Evolutionary conservation across 2,329 filamentous ascomycete genomes (phyloP), one percentile per base, ranked within the genome.

Genomic region (Macrophomina phaseolina): DNA sequence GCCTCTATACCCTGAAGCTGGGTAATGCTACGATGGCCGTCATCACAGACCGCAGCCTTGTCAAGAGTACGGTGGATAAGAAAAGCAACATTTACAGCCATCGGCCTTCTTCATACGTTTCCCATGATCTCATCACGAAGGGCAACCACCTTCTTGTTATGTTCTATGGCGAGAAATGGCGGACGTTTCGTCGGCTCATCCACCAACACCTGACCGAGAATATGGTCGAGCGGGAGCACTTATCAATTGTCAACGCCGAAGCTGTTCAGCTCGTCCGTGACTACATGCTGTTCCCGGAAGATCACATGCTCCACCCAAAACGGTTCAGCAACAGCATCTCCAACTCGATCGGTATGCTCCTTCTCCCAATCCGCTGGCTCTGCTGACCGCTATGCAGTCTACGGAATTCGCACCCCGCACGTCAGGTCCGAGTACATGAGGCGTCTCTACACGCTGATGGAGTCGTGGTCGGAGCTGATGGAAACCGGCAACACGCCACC

Each of bases 261-360:
- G 80, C 79, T 0, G 73, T 74, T 2, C 83, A 85, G 71, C 79
- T 85, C 76, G 67, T 85, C 4, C 70, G 74, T 9, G 84, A 86
- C 68, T 81, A 81, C 68, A 67, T 81, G 16, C 53, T 75, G 0
- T 66, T 73, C 0, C 82, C 83, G 0, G 75, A 79, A 32, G 67
- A 81, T n/a, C 77, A 80, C 53, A 84, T 84, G 81, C 65, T 76
- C 36, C 82, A 85, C 69, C 79, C 83, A 0, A 81, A 81, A 68
- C 75, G 84, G 2, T 84, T 79, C 67, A 82, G 78, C 60, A 85
- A 86, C 68, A 84, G 81, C 67, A 80, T 85, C 64, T 83, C 76
- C 32, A 84, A 81, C 75, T 78, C 74, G 48, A 70, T 82, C n/a
- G 61, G 78, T 70, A 0, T 32, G 64, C 49, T 45, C 14, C 12